Base-by-base conservation (phyloP, 768 basidiomycete genomes). In the Pisolithus sp. region DNA sequence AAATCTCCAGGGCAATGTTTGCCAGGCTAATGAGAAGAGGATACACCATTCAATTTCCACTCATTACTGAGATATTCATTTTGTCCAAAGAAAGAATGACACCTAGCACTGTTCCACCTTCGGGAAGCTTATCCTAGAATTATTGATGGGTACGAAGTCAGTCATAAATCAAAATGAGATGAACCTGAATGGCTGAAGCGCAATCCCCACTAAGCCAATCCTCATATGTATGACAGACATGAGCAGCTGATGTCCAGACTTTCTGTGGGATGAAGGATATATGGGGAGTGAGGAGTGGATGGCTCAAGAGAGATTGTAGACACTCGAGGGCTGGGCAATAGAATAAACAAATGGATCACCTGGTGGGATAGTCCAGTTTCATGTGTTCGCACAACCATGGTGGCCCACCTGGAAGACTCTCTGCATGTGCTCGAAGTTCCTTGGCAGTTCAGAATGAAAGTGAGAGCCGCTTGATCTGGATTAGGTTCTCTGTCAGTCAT, bases 91-190 rank as follows among this genome's bases (percentile, higher is more conserved):
- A 52, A 5, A 54, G 48, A 4, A 59, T n/a, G 1, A 54, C 18
- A 0, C 53, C 50, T 3, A 52, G 18, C 3, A 51, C 15, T 2
- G 42, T 56, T 26, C 36, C 41, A 26, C 58, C 56, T 15, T 15
- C 8, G 0, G 53, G 48, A 20, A 56, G 41, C 24, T 18, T 23
- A 7, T 48, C 46, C 52, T 53, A n/a, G 8, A 36, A 30, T 30
- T 59, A 72, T 54, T 69, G 68, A 49, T 73, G 71, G 1, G 67
- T 58, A 1, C 70, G 62, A 5, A 30, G 28, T 75, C 74, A 36
- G 61, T 58, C 4, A 50, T 43, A 37, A 24, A 30, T 9, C 18
- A 41, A 2, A 39, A 31, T 20, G 15, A 18, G 28, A 53, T 36
- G 9, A 20, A 61, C 63, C 59, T 68, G 66, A 6, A 62, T 55